These are phyloP conservation scores for Hypoxylon rickii DNA, from an alignment of 495 filamentous ascomycete species.

Conservation along the genomic window DNA sequence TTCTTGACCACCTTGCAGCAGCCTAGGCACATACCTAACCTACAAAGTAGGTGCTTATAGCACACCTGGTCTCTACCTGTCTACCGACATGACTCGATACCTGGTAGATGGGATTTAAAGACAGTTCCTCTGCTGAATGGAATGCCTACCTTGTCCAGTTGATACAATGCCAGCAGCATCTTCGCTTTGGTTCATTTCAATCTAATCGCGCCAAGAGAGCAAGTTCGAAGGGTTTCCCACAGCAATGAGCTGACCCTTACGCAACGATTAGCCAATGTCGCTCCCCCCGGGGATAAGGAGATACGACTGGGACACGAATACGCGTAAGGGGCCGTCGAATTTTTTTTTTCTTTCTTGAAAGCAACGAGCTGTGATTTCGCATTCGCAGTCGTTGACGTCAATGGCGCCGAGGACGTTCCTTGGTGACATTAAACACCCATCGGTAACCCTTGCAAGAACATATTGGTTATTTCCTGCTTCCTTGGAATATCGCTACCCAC, in stretches of 20 bases:
- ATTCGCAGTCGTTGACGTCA: slow-evolving; percentile 25
- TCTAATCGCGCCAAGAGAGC: no score
- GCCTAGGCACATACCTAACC: no score
- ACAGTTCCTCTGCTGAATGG: no score
- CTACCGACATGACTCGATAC: no score
- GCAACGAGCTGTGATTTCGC: no score
- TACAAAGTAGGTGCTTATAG: no score
- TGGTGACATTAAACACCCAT: slow-evolving; percentile 8
- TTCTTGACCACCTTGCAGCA: no score
- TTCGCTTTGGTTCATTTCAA: neutral
- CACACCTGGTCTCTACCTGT: no score
- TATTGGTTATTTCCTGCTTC: slow-evolving; percentile 20
- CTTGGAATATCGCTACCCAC: slow-evolving; percentile 21
- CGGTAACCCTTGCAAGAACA: slow-evolving; percentile 12
- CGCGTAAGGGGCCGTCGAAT: slow-evolving; percentile 2
- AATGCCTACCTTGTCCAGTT: no score
- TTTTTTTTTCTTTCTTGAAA: neutral
- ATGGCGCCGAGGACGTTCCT: slow-evolving; percentile 16
- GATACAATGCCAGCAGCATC: no score
- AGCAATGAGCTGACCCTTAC: neutral
- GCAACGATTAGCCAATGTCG: slow-evolving; percentile 2
- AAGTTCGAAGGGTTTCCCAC: no score
- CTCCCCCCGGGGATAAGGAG: neutral
- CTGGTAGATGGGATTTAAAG: no score
- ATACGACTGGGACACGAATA: slow-evolving; percentile 2